Base-by-base conservation (phyloP, 2,329 filamentous ascomycete species). In the Didymellaceae sp. region DNA sequence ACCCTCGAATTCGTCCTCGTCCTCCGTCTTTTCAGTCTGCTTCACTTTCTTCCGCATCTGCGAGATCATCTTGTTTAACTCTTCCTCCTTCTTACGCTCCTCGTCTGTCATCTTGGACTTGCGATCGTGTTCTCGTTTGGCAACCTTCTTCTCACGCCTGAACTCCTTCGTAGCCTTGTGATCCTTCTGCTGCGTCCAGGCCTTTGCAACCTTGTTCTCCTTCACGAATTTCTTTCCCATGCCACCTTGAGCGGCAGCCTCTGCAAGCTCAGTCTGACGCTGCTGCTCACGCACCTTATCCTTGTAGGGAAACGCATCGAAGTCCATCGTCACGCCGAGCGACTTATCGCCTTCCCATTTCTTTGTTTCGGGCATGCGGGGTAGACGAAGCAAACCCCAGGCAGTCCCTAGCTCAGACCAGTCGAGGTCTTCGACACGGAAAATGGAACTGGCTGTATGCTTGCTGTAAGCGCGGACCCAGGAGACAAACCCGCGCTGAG, bases 381-480 rank as follows among this genome's bases (percentile, higher is more conserved):
- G 94, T 57, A 97, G 80, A 41, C 86, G 86, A 2, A 97, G 79
- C 1, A 99, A 79, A 1, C 90, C 94, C 90, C 93, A 99, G 0
- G 88, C 89, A 45, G 85, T 80, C 1, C 86, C 93, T 1, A 94
- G 80, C 44, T 91, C 88, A 5, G 82, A 77, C 94, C 94, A 99
- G 71, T 96, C 87, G 13, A 97, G 80, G 64, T 95, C 91, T 3
- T 80, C 73, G 2, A 91, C 78, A 9, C 89, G 85, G 78, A 99
- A 99, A 60, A 99, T 97, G 65, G 91, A 95, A 52, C 85, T 87
- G 1, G 93, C 91, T 59, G 92, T 86, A 66, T 97, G 94, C 65
- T 94, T 95, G 68, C 85, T 89, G 75, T 97, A 97, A 60, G 90
- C 89, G 68, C 91, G 86, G 1, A 96, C 86, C 89, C 91, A 97